phyloP scores from a whole-genome alignment of 2,329 filamentous ascomycete species.

The Gaeumannomyces tritici region DNA sequence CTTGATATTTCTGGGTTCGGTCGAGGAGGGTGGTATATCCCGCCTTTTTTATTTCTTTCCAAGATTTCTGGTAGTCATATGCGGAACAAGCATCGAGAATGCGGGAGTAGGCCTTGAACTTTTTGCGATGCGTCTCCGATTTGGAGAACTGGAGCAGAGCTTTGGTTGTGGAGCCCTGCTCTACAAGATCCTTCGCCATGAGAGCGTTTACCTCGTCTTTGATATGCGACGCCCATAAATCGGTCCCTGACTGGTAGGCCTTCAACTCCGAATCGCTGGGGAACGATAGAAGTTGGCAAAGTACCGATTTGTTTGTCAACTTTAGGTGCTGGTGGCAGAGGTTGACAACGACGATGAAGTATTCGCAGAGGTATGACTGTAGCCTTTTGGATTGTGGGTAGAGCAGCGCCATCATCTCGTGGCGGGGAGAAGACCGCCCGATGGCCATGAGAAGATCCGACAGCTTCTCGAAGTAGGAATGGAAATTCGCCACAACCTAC shows the following conservation, averaged over 20 bases:
- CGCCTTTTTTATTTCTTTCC: conserved; percentile 30
- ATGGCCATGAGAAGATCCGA: conserved; percentile 29
- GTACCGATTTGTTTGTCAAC: conserved; percentile 20
- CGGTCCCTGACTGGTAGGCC: conserved; percentile 21
- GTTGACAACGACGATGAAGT: conserved; percentile 27
- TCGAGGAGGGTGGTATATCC: conserved; percentile 22
- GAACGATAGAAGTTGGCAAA: conserved; percentile 20
- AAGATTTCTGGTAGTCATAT: conserved; percentile 27
- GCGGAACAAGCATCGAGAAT: conserved; percentile 28
- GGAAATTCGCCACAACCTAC: conserved; percentile 20
- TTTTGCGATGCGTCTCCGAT: conserved; percentile 6
- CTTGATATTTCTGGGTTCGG: conserved; percentile 6
- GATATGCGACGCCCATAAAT: conserved; percentile 23
- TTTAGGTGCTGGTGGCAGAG: conserved; percentile 25
- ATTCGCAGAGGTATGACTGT: conserved; percentile 26
- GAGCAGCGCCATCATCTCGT: conserved; percentile 26
- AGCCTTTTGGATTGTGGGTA: conserved; percentile 27
- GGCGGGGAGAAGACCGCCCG: conserved; percentile 28
- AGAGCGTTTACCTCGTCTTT: conserved; percentile 22
- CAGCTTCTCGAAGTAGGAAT: conserved; percentile 26
- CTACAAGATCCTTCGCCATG: conserved; percentile 14
- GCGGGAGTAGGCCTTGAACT: conserved; percentile 3
- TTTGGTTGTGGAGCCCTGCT: conserved; percentile 16
- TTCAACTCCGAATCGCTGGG: conserved; percentile 22
- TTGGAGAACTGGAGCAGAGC: conserved; percentile 12